A percentile compares a stretch with the other conserved stretches of the same genome.
phyloP scores from a whole-genome alignment of 176 grass and related monocot species.

The Zoysia japonica region DNA sequence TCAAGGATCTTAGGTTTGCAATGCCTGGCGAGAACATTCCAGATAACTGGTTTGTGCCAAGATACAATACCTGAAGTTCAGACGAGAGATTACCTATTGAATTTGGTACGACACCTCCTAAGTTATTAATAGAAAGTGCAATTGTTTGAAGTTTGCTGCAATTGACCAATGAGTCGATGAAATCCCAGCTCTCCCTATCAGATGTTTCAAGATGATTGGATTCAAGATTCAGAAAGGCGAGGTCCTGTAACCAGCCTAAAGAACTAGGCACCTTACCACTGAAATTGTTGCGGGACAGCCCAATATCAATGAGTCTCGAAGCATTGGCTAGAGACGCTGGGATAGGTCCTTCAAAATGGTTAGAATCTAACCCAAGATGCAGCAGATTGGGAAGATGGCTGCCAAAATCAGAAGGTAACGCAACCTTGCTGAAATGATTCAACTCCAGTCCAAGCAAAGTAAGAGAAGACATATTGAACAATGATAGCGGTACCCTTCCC shows the following conservation, averaged over 20 bases:
- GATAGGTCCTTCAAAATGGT: slow-evolving; percentile 28
- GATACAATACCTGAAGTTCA: slow-evolving; percentile 12
- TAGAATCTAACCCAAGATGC: slow-evolving; percentile 14
- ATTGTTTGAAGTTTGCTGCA: slow-evolving; percentile 29
- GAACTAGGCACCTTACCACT: neutral
- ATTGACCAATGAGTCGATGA: slow-evolving; percentile 20
- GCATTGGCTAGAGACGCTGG: slow-evolving; percentile 33
- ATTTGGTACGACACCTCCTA: slow-evolving; percentile 18
- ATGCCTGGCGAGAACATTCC: slow-evolving; percentile 13
- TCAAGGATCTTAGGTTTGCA: slow-evolving; percentile 18
- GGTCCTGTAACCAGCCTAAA: slow-evolving; percentile 1
- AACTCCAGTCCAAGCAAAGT: neutral
- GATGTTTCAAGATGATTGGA: slow-evolving; percentile 25
- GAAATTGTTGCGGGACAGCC: slow-evolving; percentile 15
- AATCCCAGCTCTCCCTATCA: slow-evolving; percentile 26
- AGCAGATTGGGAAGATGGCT: slow-evolving; percentile 19
- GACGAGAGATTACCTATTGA: slow-evolving; percentile 28
- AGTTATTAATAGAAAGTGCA: neutral
- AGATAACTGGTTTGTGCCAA: slow-evolving; percentile 28
- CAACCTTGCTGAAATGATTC: neutral
- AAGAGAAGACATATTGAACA: slow-evolving; percentile 27
- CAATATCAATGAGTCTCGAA: slow-evolving; percentile 1
- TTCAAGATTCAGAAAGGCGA: slow-evolving; percentile 4
- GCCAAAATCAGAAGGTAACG: slow-evolving; percentile 18
- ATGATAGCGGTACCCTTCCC: neutral